Evolutionary conservation across 345 rosid species (phyloP).

Genomic region (Populus davidiana): DNA sequence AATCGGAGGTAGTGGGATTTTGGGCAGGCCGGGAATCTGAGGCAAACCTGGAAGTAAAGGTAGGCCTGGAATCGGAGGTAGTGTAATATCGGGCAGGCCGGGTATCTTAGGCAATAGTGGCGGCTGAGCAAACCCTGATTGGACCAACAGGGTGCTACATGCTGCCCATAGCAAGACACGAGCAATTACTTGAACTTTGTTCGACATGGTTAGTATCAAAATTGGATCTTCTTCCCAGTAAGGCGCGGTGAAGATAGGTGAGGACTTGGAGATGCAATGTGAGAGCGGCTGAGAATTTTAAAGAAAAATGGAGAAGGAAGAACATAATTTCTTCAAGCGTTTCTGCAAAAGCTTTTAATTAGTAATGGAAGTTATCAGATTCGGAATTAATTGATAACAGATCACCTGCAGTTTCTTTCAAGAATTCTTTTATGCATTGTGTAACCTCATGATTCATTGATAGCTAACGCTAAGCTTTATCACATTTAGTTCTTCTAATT

Average conservation of each 20-base stretch:
- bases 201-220: background rate
- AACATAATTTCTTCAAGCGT: background rate
- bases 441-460: background rate
- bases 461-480: background rate
- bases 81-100: background rate
- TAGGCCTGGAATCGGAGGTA: background rate
- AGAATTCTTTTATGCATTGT: background rate
- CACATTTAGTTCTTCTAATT: background rate
- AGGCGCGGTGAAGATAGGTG: background rate
- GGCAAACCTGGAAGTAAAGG: background rate
- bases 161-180: background rate
- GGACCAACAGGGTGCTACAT: background rate
- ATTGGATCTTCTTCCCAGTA: background rate
- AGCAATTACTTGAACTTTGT: background rate
- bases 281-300: background rate
- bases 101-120: background rate
- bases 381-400: background rate
- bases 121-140: background rate
- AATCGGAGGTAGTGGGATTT: background rate
- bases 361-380: background rate
- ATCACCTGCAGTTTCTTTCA: background rate
- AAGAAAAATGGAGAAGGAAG: background rate
- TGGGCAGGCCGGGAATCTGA: background rate
- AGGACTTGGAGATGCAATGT: background rate
- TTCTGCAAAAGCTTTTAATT: background rate